These are phyloP conservation scores for Peronospora farinosa DNA, from an alignment of 352 stramenopile species.

Conservation along the genomic window DNA sequence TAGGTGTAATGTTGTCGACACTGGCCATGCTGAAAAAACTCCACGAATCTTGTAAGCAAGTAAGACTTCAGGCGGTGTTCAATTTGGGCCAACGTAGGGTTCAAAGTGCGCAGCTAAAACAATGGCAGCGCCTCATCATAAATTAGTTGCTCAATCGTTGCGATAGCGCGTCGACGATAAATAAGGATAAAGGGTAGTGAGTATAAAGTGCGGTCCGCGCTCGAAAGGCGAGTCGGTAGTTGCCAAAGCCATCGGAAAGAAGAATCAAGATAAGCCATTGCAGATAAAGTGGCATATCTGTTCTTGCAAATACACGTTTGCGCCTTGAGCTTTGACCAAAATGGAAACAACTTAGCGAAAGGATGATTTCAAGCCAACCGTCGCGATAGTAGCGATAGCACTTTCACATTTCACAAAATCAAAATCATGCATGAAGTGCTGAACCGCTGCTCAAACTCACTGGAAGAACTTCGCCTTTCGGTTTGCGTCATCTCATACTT, in stretches of 20 bases:
- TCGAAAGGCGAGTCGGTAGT: not conserved
- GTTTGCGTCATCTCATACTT: conserved; percentile 10
- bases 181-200: not conserved
- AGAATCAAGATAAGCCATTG: not conserved
- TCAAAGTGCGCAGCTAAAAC: no score
- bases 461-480: conserved; percentile 9
- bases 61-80: no score
- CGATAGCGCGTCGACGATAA: no score
- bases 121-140: no score
- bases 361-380: conserved; percentile 11
- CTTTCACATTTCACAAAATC: conserved; percentile 3
- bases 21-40: no score
- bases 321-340: conserved; percentile 2
- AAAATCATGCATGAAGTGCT: conserved; percentile 2
- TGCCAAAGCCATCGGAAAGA: not conserved
- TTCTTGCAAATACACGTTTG: not conserved
- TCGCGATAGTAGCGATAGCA: conserved; percentile 10
- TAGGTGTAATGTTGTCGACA: no score
- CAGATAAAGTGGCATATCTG: not conserved
- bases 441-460: conserved; percentile 4
- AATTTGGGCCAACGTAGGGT: no score
- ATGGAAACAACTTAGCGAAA: conserved; percentile 3
- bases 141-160: no score
- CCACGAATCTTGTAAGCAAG: no score
- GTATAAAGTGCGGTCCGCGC: not conserved